Base-by-base conservation (phyloP, 2,329 filamentous ascomycete genomes). In the Sclerotiophoma versabilis region DNA sequence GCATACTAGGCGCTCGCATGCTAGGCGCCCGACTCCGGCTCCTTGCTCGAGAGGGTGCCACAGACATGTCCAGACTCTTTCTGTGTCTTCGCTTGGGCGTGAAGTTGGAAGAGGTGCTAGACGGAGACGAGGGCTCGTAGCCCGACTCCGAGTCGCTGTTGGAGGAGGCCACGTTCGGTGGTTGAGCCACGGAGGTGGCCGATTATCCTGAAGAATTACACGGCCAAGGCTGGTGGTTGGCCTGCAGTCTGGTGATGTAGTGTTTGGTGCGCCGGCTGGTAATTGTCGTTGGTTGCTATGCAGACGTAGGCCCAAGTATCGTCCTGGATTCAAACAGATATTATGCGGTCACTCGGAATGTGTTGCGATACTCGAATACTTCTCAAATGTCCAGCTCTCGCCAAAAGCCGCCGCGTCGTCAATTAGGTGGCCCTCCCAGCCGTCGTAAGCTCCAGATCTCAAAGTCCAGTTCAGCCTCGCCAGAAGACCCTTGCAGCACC, bases 11-110 rank as follows among this genome's bases (percentile, higher is more conserved):
- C 39, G 66, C 70, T 30, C 68, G 59, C n/a, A 61, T 68, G 45
- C 69, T 71, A 32, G 69, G 69, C 39, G 66, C 70, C 33, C 68
- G 59, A 44, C 70, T 72, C 48, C 56, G 60, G 50, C 70, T 73
- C 46, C 68, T 54, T 33, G 67, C 65, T 46, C 64, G 59, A 15
- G 68, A 70, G 10, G 59, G 58, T 52, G 68, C 66, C n/a, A 64
- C 54, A 20, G 67, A 70, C 66, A 69, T 70, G 9, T 56, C 60
- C 29, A 30, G 49, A 29, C 58, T 53, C 26, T 46, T 53, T 45
- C 52, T 52, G 45, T 57, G 60, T 48, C 49, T 60, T 29, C 48
- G 51, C 39, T 51, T 61, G 42, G 60, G 41, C 44, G 58, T 49
- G 39, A 53, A 53, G 49, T 55, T 57, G 30, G 68, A 65, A 51